phyloP scores from a whole-genome alignment of 163 green algal genomes.

The Picocystis sp. region DNA sequence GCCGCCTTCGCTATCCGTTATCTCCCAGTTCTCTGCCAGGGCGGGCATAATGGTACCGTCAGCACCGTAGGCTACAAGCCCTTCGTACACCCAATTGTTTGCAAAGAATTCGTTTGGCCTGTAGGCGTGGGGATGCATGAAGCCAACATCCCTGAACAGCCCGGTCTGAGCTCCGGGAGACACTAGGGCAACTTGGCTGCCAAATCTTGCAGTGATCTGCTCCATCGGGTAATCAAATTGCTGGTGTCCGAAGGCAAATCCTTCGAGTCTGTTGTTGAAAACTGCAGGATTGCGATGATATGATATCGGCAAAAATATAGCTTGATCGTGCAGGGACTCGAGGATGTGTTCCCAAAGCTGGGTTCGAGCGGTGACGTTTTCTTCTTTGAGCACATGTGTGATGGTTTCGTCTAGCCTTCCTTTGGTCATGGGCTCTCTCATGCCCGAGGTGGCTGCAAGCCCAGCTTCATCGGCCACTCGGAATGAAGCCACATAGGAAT shows the following conservation, averaged over 20 bases:
- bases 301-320: conserved; percentile 8
- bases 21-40: conserved; percentile 6
- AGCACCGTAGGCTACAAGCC: conserved; percentile 10
- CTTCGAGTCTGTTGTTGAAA: conserved; percentile 9
- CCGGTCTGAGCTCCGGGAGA: conserved; percentile 5
- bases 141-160: conserved; percentile 9
- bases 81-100: conserved; percentile 17
- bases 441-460: conserved; percentile 5
- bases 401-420: conserved; percentile 7
- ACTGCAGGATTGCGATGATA: conserved; percentile 10
- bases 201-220: conserved; percentile 1
- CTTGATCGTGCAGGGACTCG: conserved; percentile 6
- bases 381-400: neutral
- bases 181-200: conserved; percentile 1
- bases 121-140: conserved; percentile 10
- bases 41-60: conserved; percentile 9
- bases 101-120: conserved; percentile 17
- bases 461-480: conserved; percentile 7
- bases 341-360: conserved; percentile 3
- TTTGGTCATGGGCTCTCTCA: conserved; percentile 8
- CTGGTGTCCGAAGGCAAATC: conserved; percentile 8
- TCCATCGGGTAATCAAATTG: conserved; percentile 13
- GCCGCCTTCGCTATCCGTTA: conserved; percentile 5
- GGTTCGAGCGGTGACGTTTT: no score
- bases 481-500: conserved; percentile 12